Evolutionary conservation across 1,284 basidiomycete species (phyloP), one percentile per base, ranked within the genome.

Genomic region (Ganoderma lingzhi): DNA sequence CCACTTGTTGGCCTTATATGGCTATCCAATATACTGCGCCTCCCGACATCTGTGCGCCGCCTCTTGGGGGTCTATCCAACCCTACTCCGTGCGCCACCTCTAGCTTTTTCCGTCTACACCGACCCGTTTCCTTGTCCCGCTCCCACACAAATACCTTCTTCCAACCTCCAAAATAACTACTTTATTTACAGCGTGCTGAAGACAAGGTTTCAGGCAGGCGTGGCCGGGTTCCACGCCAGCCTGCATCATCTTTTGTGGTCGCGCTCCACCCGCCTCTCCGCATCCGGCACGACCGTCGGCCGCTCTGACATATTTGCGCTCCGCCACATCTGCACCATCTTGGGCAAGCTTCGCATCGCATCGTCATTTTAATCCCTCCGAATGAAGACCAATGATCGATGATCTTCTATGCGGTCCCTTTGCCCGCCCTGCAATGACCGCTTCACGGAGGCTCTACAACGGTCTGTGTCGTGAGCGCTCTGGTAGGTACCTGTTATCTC

Each of bases 131-230:
- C 51, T 60, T 30, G 69, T 63, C 35, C 44, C 63, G 41, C 41
- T 72, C 69, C 62, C 66, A 69, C 67, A 63, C 61, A 55, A 45
- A 39, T 61, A 41, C 64, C 14, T 17, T 37, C 59, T 62, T 51
- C 42, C 17, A 53, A 19, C 30, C 71, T 37, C 56, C 65, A 59
- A 35, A 53, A 39, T 59, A 65, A 67, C 66, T 60, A 68, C 51
- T 32, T 37, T 37, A 30, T 48, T 53, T 30, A 41, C 63, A 19
- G 44, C 61, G 59, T 32, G 45, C 19, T 51, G 23, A 63, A 68
- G 8, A 73, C 59, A 70, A 68, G 68, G 62, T 61, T 66, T 42
- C 72, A 6, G 66, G 70, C 66, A 70, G 41, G 68, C 62, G 37
- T 62, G n/a, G 56, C 59, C 55, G 39, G 59, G 28, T 32, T 62